Base-by-base conservation (phyloP, 2,329 filamentous ascomycete species). In the Chaetomium sp. region DNA sequence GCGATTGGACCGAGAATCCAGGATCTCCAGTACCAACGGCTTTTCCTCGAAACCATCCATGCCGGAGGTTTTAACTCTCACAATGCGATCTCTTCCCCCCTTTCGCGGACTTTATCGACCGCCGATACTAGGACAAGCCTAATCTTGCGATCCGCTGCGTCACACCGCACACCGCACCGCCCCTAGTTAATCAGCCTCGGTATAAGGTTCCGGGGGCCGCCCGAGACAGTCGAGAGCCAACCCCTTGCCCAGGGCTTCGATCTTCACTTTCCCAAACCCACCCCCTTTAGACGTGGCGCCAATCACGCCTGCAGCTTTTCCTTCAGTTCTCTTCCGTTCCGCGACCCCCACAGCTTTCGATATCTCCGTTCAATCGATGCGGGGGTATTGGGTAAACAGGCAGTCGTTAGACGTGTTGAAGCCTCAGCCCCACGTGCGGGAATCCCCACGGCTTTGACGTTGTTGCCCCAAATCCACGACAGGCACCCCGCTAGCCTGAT, bases 401-500 rank as follows among this genome's bases (percentile, higher is more conserved):
- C 45, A 12, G 7, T n/a, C 10, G 33, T 8, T 35, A 36, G 8
- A 1, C 11, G 7, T 36, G 6, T 14, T 35, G 45, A 37, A 35
- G 35, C 12, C 2, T 32, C n/a, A 11, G 2, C 6, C 10, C 40
- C 50, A 50, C 36, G 34, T 49, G 50, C 41, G 14, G 32, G 14
- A n/a, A 27, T 4, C 33, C 41, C 41, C n/a, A 40, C 19, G 27
- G 32, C 41, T 12, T 34, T 35, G 5, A n/a, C 14, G 32, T 36
- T 27, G 43, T 10, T 7, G 34, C 33, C 27, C 49, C 6, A 44
- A 40, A 32, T 27, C 19, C 52, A 37, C 32, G 9, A 43, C 56
- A 58, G 56, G 44, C 43, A 57, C 49, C 52, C n/a, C n/a, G 7
- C n/a, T 4, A n/a, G 27, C 12, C 44, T 46, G 40, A 54, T 54